These are phyloP conservation scores for Penicillium sp. DNA, from an alignment of 2,329 filamentous ascomycete species.

Conservation along the genomic window DNA sequence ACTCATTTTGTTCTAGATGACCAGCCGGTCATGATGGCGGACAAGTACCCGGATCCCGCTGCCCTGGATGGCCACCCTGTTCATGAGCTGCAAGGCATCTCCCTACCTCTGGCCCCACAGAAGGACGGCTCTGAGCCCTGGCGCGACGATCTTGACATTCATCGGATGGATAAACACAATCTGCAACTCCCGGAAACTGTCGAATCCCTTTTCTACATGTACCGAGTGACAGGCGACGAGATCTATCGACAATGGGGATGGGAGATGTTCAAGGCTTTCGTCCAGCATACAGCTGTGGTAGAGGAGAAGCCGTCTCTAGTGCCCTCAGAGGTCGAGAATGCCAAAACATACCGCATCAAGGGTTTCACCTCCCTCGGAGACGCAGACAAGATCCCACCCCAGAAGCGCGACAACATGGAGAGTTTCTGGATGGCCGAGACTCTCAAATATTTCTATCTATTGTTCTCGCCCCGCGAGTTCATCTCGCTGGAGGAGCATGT, in stretches of 20 bases:
- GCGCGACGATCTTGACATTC: constrained; percentile 76
- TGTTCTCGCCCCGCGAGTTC: constrained; percentile 81
- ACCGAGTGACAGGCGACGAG: constrained; percentile 87
- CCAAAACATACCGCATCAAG: constrained; percentile 29
- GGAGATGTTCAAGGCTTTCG: constrained; percentile 95
- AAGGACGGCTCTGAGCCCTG: constrained; percentile 49
- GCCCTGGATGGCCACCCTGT: constrained; percentile 35
- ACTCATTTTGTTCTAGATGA: constrained; percentile 78
- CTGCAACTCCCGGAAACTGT: constrained; percentile 93
- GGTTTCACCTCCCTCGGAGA: constrained; percentile 80
- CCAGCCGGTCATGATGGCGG: constrained; percentile 56
- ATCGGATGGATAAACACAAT: constrained; percentile 83
- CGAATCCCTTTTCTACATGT: constrained; percentile 98
- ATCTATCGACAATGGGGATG: constrained; percentile 95
- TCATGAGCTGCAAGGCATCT: constrained; percentile 36
- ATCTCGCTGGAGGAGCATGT: constrained; percentile 83
- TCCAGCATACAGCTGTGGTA: constrained; percentile 76
- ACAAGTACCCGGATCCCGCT: constrained; percentile 37
- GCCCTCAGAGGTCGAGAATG: not conserved
- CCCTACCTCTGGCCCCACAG: constrained; percentile 33
- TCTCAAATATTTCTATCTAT: constrained; percentile 92
- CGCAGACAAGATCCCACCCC: constrained; percentile 68
- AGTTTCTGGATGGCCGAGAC: constrained; percentile 99
- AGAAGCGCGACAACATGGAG: constrained; percentile 87
- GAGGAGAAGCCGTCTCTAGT: constrained; percentile 59